phyloP scores from a whole-genome alignment of 495 filamentous ascomycete genomes.

The Penicillium desertorum region DNA sequence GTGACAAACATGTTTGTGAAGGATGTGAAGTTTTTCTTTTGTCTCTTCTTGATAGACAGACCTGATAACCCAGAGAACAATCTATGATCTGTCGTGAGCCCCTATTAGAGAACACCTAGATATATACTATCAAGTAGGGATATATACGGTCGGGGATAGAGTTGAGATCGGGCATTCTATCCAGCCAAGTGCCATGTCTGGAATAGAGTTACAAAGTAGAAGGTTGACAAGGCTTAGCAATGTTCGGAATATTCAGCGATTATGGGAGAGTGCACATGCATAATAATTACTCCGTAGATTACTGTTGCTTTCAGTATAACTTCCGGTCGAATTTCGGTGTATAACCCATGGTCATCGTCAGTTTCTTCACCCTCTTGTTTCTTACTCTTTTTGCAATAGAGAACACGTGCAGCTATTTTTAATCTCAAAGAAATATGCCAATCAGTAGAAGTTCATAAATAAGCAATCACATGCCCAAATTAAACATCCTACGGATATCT shows the following conservation, averaged over 20 bases:
- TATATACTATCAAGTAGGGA: too few relatives aligned
- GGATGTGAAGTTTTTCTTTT: not conserved
- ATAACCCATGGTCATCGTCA: not conserved
- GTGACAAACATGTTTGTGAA: not conserved
- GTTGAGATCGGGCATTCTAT: not conserved
- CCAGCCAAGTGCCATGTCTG: not conserved
- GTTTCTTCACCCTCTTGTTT: not conserved
- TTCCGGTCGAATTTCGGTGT: not conserved
- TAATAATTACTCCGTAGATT: not conserved
- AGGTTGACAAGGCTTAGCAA: not conserved
- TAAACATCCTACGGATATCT: not conserved
- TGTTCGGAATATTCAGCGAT: not conserved
- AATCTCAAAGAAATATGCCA: not conserved
- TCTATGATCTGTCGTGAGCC: not conserved
- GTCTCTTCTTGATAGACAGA: not conserved
- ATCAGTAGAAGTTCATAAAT: not conserved
- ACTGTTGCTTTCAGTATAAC: not conserved
- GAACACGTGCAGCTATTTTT: too few relatives aligned
- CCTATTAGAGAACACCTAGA: not conserved
- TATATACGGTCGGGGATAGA: not conserved
- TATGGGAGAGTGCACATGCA: not conserved
- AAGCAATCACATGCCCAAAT: not conserved
- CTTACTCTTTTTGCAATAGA: not conserved
- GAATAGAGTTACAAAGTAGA: not conserved
- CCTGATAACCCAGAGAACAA: too few relatives aligned